Conservation (phyloP, 2,329 filamentous ascomycete species). For the Colletotrichum limetticola region DNA sequence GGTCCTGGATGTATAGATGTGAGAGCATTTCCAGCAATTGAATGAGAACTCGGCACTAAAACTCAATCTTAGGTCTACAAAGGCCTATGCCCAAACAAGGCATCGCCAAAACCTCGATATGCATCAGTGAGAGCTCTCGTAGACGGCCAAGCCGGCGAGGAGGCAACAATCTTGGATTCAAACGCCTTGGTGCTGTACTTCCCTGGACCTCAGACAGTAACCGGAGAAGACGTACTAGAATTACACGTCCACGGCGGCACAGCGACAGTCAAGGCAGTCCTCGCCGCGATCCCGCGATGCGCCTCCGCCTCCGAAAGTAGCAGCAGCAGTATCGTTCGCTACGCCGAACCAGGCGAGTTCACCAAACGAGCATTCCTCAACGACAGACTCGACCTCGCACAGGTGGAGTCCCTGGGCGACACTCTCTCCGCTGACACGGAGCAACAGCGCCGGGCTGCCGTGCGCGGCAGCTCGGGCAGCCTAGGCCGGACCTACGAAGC, state of each 20-base stretch:
- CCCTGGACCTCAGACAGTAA: slow-evolving; percentile 82
- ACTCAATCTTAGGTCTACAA: slow-evolving; percentile 56
- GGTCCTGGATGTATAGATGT: slow-evolving; percentile 79
- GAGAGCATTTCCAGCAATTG: slow-evolving; percentile 37
- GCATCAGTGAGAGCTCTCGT: slow-evolving; percentile 82
- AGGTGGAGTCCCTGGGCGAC: slow-evolving; percentile 77
- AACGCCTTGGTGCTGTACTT: slow-evolving; percentile 87
- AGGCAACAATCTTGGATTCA: slow-evolving; percentile 75
- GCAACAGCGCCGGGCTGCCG: slow-evolving; percentile 88
- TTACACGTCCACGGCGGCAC: slow-evolving; percentile 93
- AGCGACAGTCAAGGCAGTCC: slow-evolving; percentile 87
- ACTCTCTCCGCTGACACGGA: slow-evolving; percentile 81
- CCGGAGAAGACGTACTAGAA: slow-evolving; percentile 92
- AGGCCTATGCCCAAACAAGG: slow-evolving; percentile 59
- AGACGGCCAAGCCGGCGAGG: slow-evolving; percentile 51
- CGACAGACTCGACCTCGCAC: slow-evolving; percentile 83
- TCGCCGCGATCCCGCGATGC: slow-evolving; percentile 77
- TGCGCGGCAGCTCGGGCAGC: slow-evolving; percentile 77
- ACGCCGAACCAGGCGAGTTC: slow-evolving; percentile 96
- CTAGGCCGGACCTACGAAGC: slow-evolving; percentile 81
- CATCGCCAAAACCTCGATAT: slow-evolving; percentile 59
- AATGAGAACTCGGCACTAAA: not conserved
- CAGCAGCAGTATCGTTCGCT: slow-evolving; percentile 66
- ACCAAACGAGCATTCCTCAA: slow-evolving; percentile 93
- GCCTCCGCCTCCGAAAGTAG: slow-evolving; percentile 13